A percentile compares a stretch with the other conserved stretches of the same genome.
These are phyloP conservation scores for Yamadazyma dushanensis DNA, from an alignment of 1,139 yeast genomes.

Conservation along the genomic window DNA sequence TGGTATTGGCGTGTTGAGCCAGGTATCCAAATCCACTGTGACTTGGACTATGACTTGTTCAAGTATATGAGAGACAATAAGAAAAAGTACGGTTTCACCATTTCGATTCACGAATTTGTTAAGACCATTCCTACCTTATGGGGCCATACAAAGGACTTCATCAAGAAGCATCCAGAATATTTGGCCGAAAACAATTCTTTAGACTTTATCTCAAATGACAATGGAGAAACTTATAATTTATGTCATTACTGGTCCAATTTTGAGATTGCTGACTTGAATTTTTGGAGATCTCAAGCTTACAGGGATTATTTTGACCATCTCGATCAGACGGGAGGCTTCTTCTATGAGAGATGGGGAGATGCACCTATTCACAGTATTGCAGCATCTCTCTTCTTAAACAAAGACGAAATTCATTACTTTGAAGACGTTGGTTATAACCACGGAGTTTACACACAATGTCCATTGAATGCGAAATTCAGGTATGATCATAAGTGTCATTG, in stretches of 20 bases:
- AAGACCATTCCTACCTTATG: conserved; percentile 62
- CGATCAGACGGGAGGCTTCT: conserved; percentile 82
- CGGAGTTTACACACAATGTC: conserved; percentile 61
- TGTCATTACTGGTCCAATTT: conserved; percentile 96
- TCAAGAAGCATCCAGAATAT: conserved; percentile 43
- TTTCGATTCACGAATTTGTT: conserved; percentile 61
- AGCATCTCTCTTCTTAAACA: conserved; percentile 67
- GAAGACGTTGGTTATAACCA: conserved; percentile 84
- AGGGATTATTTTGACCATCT: conserved; percentile 65
- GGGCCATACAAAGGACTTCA: conserved; percentile 52
- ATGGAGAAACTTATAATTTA: conserved; percentile 66
- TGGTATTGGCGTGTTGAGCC: conserved; percentile 80
- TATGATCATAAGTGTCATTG: conserved; percentile 49
- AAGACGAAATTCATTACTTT: conserved; percentile 71
- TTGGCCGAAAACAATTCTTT: conserved; percentile 48
- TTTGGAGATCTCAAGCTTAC: conserved; percentile 73
- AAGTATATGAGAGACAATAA: conserved; percentile 58
- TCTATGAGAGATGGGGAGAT: conserved; percentile 96
- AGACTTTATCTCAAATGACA: conserved; percentile 57
- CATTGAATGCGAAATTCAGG: conserved; percentile 47
- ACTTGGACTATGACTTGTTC: conserved; percentile 65
- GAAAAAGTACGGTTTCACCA: conserved; percentile 65
- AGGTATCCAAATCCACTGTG: conserved; percentile 60
- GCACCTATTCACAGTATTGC: conserved; percentile 91
- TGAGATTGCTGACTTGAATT: conserved; percentile 76